Percentiles rank a stretch among this genome's conserved stretches.
Conservation (phyloP, 768 basidiomycete species). For the Royoungia palumana region DNA sequence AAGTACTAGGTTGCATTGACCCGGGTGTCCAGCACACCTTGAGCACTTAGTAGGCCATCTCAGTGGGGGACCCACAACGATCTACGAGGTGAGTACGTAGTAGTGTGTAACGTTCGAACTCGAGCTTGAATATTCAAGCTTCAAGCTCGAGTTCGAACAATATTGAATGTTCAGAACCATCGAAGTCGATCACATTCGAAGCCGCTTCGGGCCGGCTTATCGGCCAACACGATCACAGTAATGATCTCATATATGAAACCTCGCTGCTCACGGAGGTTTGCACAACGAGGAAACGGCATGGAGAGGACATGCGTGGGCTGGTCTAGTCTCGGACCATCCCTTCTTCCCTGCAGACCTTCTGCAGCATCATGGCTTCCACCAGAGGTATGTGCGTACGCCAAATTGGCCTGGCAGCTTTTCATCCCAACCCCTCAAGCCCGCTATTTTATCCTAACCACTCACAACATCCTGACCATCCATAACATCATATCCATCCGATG, state of each 20-base stretch:
- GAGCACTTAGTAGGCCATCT: no score
- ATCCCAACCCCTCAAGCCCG: not conserved
- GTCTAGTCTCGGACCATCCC: no score
- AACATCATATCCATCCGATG: not conserved
- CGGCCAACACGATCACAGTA: not conserved
- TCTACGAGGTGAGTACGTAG: no score
- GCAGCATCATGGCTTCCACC: not conserved
- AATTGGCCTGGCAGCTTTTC: not conserved
- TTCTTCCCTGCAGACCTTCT: not conserved
- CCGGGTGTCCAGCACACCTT: no score
- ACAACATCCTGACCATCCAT: not conserved
- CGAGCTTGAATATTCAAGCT: no score
- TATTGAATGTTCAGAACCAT: no score
- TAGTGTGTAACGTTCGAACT: no score
- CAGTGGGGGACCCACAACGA: no score
- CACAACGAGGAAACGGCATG: slow-evolving; percentile 4
- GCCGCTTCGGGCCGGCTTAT: no score
- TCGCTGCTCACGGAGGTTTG: not conserved
- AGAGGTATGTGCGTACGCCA: not conserved
- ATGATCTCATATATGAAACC: not conserved
- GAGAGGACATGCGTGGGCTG: not conserved
- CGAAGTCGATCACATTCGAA: no score
- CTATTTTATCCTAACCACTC: not conserved
- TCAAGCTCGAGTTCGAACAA: no score
- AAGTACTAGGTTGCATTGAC: no score